These are phyloP conservation scores for Cladobotryum mycophilum DNA, from an alignment of 2,329 filamentous ascomycete genomes.

Conservation along the genomic window DNA sequence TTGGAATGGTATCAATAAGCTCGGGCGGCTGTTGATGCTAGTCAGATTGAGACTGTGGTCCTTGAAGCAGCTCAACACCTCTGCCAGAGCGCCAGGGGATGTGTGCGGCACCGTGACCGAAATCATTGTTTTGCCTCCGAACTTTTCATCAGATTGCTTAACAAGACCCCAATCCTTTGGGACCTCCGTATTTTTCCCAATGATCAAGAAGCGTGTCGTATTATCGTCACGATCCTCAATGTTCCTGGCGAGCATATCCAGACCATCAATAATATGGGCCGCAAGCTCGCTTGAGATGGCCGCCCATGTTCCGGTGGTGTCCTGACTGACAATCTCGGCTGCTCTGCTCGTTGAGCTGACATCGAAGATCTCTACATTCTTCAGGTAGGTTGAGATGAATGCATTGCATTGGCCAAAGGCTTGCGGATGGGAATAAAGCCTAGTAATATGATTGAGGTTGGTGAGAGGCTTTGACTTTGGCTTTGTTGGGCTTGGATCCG, in stretches of 20 bases:
- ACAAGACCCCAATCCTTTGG: conserved; percentile 21
- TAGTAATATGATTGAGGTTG: conserved; percentile 57
- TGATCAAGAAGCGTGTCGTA: conserved; percentile 70
- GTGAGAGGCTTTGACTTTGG: conserved; percentile 42
- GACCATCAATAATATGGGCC: conserved; percentile 57
- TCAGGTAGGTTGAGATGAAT: conserved; percentile 66
- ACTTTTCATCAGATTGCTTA: conserved; percentile 20
- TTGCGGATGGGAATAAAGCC: conserved; percentile 89
- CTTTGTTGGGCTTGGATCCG: conserved; percentile 37
- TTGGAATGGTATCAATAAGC: conserved; percentile 68
- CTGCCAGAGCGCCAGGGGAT: conserved; percentile 73
- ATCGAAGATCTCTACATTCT: conserved; percentile 72
- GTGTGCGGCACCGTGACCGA: conserved; percentile 77
- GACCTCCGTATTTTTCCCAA: conserved; percentile 35
- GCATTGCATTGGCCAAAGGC: conserved; percentile 84
- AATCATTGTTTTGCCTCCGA: conserved; percentile 62
- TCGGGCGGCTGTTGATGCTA: conserved; percentile 82
- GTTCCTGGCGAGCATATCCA: conserved; percentile 62
- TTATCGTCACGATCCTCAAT: conserved; percentile 74
- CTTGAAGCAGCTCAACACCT: conserved; percentile 74
- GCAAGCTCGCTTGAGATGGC: conserved; percentile 76
- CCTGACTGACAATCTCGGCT: conserved; percentile 65
- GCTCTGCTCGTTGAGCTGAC: conserved; percentile 80
- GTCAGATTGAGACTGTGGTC: conserved; percentile 71
- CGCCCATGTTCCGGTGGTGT: conserved; percentile 54